Evolutionary conservation across 169 alveolate genomes (phyloP).

Genomic region (Eimeria necatrix): DNA sequence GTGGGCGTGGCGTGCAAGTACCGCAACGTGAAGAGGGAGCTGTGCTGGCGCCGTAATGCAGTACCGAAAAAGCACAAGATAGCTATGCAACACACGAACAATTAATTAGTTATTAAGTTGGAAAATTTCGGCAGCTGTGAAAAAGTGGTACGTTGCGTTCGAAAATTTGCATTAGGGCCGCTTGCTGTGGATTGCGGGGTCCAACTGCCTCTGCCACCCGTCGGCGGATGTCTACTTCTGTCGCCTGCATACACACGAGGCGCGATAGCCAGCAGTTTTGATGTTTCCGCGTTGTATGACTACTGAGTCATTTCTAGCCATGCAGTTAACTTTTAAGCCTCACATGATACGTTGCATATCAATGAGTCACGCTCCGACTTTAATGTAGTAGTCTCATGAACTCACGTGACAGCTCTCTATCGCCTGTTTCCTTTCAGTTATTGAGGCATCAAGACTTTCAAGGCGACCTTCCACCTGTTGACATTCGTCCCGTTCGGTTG

Average conservation of each 20-base stretch:
- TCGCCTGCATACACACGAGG: constrained; percentile 26
- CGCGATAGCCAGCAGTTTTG: not conserved
- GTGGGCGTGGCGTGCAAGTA: not conserved
- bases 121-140: not conserved
- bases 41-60: too few species aligned
- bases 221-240: constrained; percentile 62
- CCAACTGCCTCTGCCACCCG: constrained; percentile 57
- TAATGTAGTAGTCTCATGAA: not conserved
- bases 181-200: constrained; percentile 58
- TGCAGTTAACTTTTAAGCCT: too few species aligned
- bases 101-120: too few species aligned
- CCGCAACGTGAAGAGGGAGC: not conserved
- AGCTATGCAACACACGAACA: too few species aligned
- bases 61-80: too few species aligned
- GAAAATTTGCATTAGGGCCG: constrained; percentile 63
- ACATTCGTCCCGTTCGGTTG: constrained; percentile 25
- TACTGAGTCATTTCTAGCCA: too few species aligned
- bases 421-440: constrained; percentile 42
- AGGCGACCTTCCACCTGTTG: constrained; percentile 47
- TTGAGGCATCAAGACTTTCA: constrained; percentile 46
- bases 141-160: constrained; percentile 51
- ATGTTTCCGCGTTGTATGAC: too few species aligned
- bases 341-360: too few species aligned
- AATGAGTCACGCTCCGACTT: too few species aligned
- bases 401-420: constrained; percentile 64